Percentiles rank a stretch among this genome's conserved stretches.
These are phyloP conservation scores for Euphorbia lathyris DNA, from an alignment of 345 rosid species.

Conservation along the genomic window DNA sequence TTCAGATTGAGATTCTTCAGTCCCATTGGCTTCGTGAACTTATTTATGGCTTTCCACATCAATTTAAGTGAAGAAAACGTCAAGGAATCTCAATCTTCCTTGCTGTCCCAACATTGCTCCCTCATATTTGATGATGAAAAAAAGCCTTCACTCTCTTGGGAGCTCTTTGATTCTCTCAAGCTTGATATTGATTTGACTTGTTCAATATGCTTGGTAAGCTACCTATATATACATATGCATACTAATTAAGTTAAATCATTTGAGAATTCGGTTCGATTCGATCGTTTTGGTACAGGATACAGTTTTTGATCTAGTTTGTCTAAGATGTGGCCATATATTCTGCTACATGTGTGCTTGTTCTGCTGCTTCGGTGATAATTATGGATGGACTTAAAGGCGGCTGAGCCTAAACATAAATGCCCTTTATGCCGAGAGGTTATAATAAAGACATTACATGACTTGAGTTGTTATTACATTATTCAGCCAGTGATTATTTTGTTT, in stretches of 20 bases:
- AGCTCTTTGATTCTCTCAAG: slow-evolving; percentile 74
- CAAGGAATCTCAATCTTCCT: too few species aligned
- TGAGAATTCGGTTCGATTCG: too few species aligned
- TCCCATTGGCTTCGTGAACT: slow-evolving; percentile 96
- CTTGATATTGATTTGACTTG: slow-evolving; percentile 83
- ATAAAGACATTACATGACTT: too few species aligned
- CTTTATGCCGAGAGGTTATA: slow-evolving; percentile 90
- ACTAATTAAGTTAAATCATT: too few species aligned
- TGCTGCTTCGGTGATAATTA: slow-evolving; percentile 78
- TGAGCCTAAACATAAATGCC: slow-evolving; percentile 66
- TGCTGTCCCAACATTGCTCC: too few species aligned
- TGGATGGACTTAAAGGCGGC: slow-evolving; percentile 73
- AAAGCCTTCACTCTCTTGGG: slow-evolving; percentile 74
- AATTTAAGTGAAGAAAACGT: slow-evolving; percentile 60
- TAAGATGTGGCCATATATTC: slow-evolving; percentile 88
- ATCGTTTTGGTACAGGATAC: slow-evolving; percentile 69
- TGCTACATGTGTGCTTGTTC: slow-evolving; percentile 94
- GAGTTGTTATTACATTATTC: too few species aligned
- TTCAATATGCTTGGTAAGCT: slow-evolving; percentile 91
- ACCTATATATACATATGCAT: too few species aligned
- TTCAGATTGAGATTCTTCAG: slow-evolving; percentile 87
- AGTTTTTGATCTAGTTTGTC: slow-evolving; percentile 83
- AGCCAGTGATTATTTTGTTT: not conserved
- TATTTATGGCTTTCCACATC: slow-evolving; percentile 86
- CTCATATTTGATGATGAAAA: slow-evolving; percentile 56